These are phyloP conservation scores for Balamuthia mandrillaris DNA, from an alignment of 208 protist species.

Conservation along the genomic window DNA sequence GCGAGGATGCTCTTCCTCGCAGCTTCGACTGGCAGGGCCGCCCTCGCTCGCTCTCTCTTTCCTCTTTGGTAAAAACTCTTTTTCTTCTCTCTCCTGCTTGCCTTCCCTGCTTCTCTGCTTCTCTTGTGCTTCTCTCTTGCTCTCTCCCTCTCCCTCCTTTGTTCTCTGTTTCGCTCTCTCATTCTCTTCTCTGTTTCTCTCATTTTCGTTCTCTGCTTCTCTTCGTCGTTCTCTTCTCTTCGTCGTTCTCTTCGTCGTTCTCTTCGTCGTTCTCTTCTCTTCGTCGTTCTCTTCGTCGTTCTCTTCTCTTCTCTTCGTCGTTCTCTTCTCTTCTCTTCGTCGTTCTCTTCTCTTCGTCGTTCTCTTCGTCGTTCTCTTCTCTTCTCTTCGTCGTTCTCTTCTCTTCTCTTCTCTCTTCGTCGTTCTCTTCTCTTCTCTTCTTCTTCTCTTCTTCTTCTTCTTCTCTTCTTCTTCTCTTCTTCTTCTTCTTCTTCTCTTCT, in stretches of 20 bases:
- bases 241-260: not conserved
- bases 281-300: no score
- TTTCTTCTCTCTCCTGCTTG: not conserved
- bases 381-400: not conserved
- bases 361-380: not conserved
- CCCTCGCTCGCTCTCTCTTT: not conserved
- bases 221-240: not conserved
- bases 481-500: not conserved
- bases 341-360: not conserved
- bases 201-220: not conserved
- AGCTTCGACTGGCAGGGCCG: no score
- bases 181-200: not conserved
- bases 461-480: not conserved
- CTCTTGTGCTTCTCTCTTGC: not conserved
- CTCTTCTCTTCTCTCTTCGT: no score
- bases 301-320: no score
- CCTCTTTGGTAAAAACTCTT: not conserved
- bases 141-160: not conserved
- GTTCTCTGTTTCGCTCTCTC: not conserved
- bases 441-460: not conserved
- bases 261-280: no score
- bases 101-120: not conserved
- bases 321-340: not conserved
- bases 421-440: not conserved
- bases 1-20: no score